Conservation (phyloP, 1,284 basidiomycete genomes). For the Lignosus rhinocerotis region DNA sequence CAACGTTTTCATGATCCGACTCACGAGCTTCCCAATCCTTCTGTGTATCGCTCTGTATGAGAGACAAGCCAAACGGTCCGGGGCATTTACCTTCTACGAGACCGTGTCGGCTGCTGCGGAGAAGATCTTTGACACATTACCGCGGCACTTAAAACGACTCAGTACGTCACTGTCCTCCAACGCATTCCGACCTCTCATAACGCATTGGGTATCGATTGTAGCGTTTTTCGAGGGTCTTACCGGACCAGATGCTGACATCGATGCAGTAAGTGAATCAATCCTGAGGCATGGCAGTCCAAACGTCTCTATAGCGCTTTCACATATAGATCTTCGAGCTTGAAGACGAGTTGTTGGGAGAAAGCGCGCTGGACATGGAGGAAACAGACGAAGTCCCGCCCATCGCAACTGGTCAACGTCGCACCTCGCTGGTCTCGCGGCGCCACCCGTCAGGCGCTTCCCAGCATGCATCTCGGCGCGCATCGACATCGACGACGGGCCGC, state of each 20-base stretch:
- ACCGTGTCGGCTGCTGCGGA: constrained; percentile 68
- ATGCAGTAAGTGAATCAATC: constrained; percentile 48
- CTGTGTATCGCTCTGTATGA: constrained; percentile 83
- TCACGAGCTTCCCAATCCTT: constrained; percentile 86
- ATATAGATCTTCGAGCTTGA: constrained; percentile 81
- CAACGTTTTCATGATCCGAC: constrained; percentile 84
- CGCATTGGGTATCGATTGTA: background rate
- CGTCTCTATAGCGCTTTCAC: constrained; percentile 1
- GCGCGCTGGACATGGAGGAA: constrained; percentile 52
- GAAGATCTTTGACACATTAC: constrained; percentile 69
- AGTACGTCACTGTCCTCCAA: constrained; percentile 46
- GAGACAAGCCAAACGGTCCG: constrained; percentile 68
- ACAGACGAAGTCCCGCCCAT: constrained; percentile 31
- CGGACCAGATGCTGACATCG: constrained; percentile 75
- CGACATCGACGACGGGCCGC: constrained; percentile 14
- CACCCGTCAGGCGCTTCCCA: constrained; percentile 23
- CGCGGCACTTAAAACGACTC: constrained; percentile 68
- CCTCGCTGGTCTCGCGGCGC: constrained; percentile 36
- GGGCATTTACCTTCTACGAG: constrained; percentile 69
- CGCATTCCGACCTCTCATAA: background rate
- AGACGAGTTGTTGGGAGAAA: constrained; percentile 56
- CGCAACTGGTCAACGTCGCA: constrained; percentile 31
- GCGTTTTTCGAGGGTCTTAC: constrained; percentile 75
- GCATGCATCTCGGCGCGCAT: constrained; percentile 9
- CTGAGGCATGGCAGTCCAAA: background rate